Evolutionary conservation across 257 asterid genomes (phyloP), one percentile per base, ranked within the genome.

Genomic region (Paraleonurus japonicus): DNA sequence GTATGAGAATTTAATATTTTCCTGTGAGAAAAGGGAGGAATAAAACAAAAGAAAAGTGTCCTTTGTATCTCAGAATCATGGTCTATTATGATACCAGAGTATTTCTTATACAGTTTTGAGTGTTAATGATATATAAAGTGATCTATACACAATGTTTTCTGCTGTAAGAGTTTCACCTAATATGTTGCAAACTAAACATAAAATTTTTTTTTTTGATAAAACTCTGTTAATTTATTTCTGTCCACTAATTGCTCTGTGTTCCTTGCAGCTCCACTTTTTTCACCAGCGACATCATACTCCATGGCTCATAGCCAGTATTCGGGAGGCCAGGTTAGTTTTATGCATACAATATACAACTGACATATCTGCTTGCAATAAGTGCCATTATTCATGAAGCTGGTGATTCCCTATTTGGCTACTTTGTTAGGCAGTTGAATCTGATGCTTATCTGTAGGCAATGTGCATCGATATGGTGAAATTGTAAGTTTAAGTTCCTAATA

Each of bases 211-310:
- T 16, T 13, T 58, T 10, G 39, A 9, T 63, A 24, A 28, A 19
- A 39, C 15, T 61, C 60, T 26, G 27, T 63, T 15, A 61, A n/a
- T 24, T 7, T 41, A 20, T 33, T n/a, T 15, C 3, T 54, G 26
- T 30, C 27, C 7, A 39, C 63, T 47, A 16, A 71, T 67, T 67
- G 35, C 37, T 27, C 16, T 59, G 53, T 70, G 45, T 57, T 11
- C 63, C 37, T 57, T 66, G 73, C 84, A 82, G 89, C 82, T 84
- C 78, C 78, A 61, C 24, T 63, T 62, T 62, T 61, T 63, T 69
- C 76, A 59, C 79, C 74, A 35, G 68, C 70, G 73, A 61, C 65
- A 10, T 60, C 82, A 19, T 24, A 63, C 69, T 70, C 81, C 1
- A 61, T 13, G 75, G 70, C 67, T 62, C 82, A 47, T 73, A 50